A percentile compares a stretch with the other conserved stretches of the same genome.
These are phyloP conservation scores for Pseudogymnoascus sp. DNA, from an alignment of 2,329 filamentous ascomycete species.

Conservation along the genomic window DNA sequence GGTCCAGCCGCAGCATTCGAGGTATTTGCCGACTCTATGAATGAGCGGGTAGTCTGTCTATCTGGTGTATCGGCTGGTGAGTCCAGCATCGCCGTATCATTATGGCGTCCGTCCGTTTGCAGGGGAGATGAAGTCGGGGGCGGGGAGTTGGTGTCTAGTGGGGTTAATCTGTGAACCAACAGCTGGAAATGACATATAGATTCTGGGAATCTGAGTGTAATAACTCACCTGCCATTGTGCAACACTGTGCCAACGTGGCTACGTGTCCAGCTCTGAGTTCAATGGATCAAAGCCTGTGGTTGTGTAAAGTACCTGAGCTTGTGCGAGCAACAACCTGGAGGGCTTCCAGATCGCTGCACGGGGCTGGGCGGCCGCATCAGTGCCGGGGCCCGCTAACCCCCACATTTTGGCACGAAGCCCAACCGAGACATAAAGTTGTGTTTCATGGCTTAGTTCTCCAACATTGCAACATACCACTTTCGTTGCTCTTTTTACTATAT, in stretches of 20 bases:
- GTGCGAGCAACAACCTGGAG: slow-evolving; percentile 4
- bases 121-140: slow-evolving; percentile 7
- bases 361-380: background rate
- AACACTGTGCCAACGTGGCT: background rate
- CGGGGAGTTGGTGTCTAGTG: slow-evolving; percentile 1
- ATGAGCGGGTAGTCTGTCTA: background rate
- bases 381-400: background rate
- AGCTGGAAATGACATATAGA: background rate
- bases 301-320: background rate
- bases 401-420: background rate
- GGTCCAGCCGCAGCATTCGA: background rate
- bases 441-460: background rate
- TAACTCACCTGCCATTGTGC: slow-evolving; percentile 1
- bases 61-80: slow-evolving; percentile 3
- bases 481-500: background rate
- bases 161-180: background rate
- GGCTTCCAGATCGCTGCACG: background rate
- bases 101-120: background rate
- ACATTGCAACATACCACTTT: background rate
- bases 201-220: background rate
- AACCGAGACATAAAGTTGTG: slow-evolving; percentile 3
- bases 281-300: background rate
- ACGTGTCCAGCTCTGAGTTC: background rate
- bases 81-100: slow-evolving; percentile 8
- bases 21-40: background rate